Conservation (phyloP, 768 basidiomycete genomes). For the Leucocoprinus leucothites region DNA sequence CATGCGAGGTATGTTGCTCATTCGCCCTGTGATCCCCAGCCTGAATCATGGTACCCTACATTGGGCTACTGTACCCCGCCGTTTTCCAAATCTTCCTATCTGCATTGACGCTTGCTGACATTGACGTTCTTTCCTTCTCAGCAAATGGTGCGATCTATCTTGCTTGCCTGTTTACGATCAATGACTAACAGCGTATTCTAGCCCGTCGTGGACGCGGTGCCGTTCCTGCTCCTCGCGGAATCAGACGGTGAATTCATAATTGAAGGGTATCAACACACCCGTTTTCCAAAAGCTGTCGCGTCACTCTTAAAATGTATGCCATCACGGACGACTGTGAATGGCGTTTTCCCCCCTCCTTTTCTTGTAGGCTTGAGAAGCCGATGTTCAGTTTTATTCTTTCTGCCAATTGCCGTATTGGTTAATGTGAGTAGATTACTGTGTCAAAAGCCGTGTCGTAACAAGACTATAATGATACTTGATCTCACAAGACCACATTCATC, state of each 20-base stretch:
- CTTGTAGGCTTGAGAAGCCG: background rate
- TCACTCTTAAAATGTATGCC: background rate
- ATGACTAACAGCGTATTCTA: conserved; percentile 25
- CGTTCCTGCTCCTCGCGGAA: conserved; percentile 67
- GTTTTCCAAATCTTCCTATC: background rate
- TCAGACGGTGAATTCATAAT: conserved; percentile 59
- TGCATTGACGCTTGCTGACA: background rate
- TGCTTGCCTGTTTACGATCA: background rate
- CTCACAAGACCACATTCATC: too few species aligned
- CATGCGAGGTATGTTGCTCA: conserved; percentile 77
- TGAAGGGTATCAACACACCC: too few species aligned
- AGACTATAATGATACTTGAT: background rate
- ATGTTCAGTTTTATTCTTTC: background rate
- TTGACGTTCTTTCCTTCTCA: conserved; percentile 24
- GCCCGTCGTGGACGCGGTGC: conserved; percentile 88
- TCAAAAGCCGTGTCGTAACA: background rate
- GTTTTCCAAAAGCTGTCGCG: background rate
- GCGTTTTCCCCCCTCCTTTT: background rate
- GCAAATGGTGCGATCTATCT: conserved; percentile 64
- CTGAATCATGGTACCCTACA: background rate
- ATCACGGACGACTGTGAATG: background rate
- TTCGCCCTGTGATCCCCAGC: too few species aligned
- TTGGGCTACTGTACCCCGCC: background rate
- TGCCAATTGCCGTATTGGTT: too few species aligned
- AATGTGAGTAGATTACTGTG: conserved; percentile 10